Base-by-base conservation (phyloP, 2,329 filamentous ascomycete genomes). In the Xylaria sp. region DNA sequence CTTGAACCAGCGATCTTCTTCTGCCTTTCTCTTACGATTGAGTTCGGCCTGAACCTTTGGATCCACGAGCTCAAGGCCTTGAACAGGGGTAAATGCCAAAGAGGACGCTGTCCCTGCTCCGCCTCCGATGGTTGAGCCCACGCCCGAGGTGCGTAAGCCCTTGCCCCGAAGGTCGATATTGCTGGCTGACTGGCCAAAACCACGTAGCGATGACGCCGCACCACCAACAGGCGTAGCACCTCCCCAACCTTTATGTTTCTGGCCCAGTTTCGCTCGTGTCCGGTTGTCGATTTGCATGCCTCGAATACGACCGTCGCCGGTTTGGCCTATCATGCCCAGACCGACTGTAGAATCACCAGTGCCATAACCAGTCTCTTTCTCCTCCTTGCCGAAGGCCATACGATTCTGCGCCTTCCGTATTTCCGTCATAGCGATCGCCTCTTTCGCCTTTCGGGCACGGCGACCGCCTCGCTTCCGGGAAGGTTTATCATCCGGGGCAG, bases 241-340 rank as follows among this genome's bases (percentile, higher is more conserved):
- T 65, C 94, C 95, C 96, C 96, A 99, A 31, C 96, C 96, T 76
- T 97, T 94, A 82, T 95, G 97, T 84, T 97, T 98, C 79, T 94
- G 94, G 78, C 92, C 94, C 52, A 99, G 89, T 80, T 97, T 98
- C 54, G 96, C 96, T 66, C 93, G 90, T 3, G 96, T 99, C 68
- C 95, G 91, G 79, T 96, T 92, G 79, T 99, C 96, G 77, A 99
- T 92, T 81, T 98, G 94, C 60, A 93, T 87, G 41, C 90, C 91
- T 66, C 96, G 92, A 71, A 99, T 93, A 13, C 93, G 90, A n/a
- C 96, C 96, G 72, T 94, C 93, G 78, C 94, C 93, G 72, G 90
- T 85, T 76, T 94, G 91, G 0, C 96, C 96, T 72, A 99, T 94
- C 96, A 98, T 98, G 65, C 96, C 96, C 80, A 99, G 84, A 34